Base-by-base conservation (phyloP, 2,329 filamentous ascomycete genomes). In the Arachnopeziza araneosa region DNA sequence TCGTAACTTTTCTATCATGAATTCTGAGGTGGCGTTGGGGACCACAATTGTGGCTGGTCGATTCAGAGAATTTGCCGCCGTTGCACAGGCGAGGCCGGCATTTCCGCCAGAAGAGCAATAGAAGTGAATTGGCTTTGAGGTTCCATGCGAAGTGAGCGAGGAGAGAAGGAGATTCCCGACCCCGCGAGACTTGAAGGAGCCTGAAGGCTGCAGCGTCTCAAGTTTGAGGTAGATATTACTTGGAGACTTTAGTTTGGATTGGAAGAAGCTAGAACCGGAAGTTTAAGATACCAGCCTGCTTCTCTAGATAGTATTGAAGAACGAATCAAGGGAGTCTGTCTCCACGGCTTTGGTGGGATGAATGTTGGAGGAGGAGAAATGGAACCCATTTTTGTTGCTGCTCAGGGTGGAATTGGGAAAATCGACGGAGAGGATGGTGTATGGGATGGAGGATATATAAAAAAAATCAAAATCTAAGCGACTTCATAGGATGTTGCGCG, bases 181-280 rank as follows among this genome's bases (percentile, higher is more conserved):
- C 30, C 88, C 90, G 66, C 85, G 82, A 53, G 89, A 93, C 74
- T 96, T 95, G 84, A 96, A 96, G 49, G 89, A 93, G 64, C 89
- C 89, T 23, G 88, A 89, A 4, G 91, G 91, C 71, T 96, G 91
- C 58, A 92, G 83, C 71, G 89, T 90, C 69, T 96, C 91, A 64
- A 96, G 84, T 75, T 96, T 96, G 70, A 96, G 85, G 74, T 89
- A 90, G 73, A 96, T 84, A 76, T 89, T 68, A 54, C 69, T 70
- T 50, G 12, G 26, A 14, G 7, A 17, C 30, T 58, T 23, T 61
- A 21, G 10, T 24, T 49, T 2, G 10, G 21, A 14, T 9, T 44
- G 30, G 6, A 1, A 24, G 7, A 30, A 23, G n/a, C n/a, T 7
- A 50, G 30, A 60, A 32, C 30, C 19, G 24, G 49, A 55, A 26